These are phyloP conservation scores for Orbilia quercus DNA, from an alignment of 2,329 filamentous ascomycete genomes.

Conservation along the genomic window DNA sequence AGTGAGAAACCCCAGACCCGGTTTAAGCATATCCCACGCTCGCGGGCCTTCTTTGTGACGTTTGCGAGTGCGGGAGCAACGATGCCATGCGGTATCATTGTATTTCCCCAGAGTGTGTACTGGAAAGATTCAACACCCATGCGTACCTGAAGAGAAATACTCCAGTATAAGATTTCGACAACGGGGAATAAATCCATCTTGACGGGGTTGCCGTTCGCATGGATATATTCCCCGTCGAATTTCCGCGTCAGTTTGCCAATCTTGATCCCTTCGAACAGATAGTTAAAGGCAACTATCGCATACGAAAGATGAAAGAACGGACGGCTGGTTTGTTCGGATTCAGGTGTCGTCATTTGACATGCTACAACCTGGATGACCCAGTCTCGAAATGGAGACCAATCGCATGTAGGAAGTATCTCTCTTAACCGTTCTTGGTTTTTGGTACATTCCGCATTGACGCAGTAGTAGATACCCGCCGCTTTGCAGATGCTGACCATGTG, in stretches of 20 bases:
- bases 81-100: slow-evolving; percentile 32
- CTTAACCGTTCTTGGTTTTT: neutral
- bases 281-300: slow-evolving; percentile 19
- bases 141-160: slow-evolving; percentile 5
- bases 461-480: slow-evolving; percentile 19
- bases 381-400: slow-evolving; percentile 26
- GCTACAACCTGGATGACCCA: slow-evolving; percentile 25
- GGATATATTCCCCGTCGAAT: slow-evolving; percentile 1
- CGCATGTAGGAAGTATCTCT: slow-evolving; percentile 9
- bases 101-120: slow-evolving; percentile 21
- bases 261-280: slow-evolving; percentile 14
- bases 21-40: slow-evolving; percentile 24
- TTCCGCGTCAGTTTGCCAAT: neutral
- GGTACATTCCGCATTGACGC: slow-evolving; percentile 11
- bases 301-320: slow-evolving; percentile 5
- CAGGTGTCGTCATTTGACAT: slow-evolving; percentile 1
- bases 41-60: slow-evolving; percentile 9
- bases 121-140: slow-evolving; percentile 1
- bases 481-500: slow-evolving; percentile 28
- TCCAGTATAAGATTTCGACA: slow-evolving; percentile 36
- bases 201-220: neutral
- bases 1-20: slow-evolving; percentile 27
- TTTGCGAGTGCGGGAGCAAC: slow-evolving; percentile 13
- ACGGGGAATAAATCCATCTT: slow-evolving; percentile 22
- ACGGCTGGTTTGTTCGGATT: neutral